phyloP scores from a whole-genome alignment of 139 green algal genomes.

The Astrephomene gubernaculifera region DNA sequence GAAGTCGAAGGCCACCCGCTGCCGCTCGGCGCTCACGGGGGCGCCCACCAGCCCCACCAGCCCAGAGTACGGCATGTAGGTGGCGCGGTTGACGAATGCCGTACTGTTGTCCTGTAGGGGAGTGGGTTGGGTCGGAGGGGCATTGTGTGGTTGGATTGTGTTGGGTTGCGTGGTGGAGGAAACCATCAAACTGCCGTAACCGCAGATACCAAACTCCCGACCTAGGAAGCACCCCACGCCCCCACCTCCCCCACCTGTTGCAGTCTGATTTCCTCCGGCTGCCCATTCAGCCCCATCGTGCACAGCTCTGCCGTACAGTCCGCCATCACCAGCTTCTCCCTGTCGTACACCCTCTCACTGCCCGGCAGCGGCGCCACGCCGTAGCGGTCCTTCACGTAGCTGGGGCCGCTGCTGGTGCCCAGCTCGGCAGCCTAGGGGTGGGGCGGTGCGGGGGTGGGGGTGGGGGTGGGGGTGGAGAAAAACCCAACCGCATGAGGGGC shows the following conservation, averaged over 20 bases:
- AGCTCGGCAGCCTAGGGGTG: too few species aligned
- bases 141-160: too few species aligned
- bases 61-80: slow-evolving; percentile 26
- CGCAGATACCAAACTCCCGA: not conserved
- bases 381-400: slow-evolving; percentile 2
- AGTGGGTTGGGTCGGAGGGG: not conserved
- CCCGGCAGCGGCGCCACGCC: slow-evolving; percentile 9
- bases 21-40: not conserved
- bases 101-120: not conserved
- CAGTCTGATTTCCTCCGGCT: not conserved
- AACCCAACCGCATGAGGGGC: too few species aligned
- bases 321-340: not conserved
- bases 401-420: not conserved
- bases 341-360: slow-evolving; percentile 2
- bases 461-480: too few species aligned
- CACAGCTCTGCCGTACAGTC: not conserved
- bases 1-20: slow-evolving; percentile 22
- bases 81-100: slow-evolving; percentile 44
- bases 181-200: too few species aligned
- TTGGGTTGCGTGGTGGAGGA: too few species aligned
- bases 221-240: not conserved
- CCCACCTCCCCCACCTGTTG: not conserved
- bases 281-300: not conserved
- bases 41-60: not conserved
- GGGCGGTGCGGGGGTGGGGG: too few species aligned